These are phyloP conservation scores for Neurospora sp. DNA, from an alignment of 495 filamentous ascomycete genomes.

Conservation along the genomic window DNA sequence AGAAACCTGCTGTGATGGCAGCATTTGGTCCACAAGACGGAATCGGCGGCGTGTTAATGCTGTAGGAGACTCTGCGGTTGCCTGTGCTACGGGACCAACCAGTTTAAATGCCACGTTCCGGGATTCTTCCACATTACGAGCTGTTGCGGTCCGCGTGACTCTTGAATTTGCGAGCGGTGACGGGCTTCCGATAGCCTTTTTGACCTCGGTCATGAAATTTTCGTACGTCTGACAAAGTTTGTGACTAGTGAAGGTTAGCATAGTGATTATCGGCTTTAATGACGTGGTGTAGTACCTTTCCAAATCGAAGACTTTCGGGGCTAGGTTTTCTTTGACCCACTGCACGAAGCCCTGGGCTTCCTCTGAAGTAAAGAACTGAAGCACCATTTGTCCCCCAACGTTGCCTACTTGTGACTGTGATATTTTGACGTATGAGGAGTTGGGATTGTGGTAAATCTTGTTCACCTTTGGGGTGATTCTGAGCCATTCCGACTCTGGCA, in stretches of 20 bases:
- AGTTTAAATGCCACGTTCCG: background rate
- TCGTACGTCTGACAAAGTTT: background rate
- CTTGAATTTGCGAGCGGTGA: background rate
- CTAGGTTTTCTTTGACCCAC: background rate
- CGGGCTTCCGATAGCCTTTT: background rate
- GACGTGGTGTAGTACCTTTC: background rate
- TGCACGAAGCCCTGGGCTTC: background rate
- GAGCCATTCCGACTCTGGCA: conserved; percentile 7
- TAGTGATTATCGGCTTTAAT: background rate
- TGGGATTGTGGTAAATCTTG: background rate
- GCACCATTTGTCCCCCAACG: background rate
- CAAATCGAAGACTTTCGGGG: background rate
- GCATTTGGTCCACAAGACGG: conserved; percentile 5
- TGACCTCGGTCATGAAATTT: background rate
- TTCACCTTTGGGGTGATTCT: conserved; percentile 7
- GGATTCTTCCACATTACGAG: background rate
- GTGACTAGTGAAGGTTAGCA: background rate
- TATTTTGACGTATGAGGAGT: background rate
- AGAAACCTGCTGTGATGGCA: conserved; percentile 1
- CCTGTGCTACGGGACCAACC: background rate
- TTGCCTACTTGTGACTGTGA: background rate
- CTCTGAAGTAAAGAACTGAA: background rate
- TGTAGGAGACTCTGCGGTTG: background rate
- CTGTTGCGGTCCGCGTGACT: background rate
- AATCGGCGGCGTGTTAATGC: background rate